Percentiles rank a stretch among this genome's conserved stretches.
phyloP scores from a whole-genome alignment of 2,329 filamentous ascomycete species.

The Epichloe uncinata region DNA sequence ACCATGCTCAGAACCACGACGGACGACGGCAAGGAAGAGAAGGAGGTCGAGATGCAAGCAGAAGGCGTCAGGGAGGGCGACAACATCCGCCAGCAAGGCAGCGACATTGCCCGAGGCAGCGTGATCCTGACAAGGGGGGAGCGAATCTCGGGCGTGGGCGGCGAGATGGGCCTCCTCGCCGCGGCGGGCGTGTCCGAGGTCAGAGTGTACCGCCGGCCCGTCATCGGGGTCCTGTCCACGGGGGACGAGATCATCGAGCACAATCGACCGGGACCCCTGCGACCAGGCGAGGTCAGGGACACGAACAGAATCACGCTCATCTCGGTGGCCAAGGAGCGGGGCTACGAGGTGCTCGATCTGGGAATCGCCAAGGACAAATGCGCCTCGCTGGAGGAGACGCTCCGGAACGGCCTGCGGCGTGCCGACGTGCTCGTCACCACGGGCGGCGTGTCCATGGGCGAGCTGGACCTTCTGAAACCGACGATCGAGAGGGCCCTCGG shows the following conservation, averaged over 20 bases:
- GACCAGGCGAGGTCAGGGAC: slow-evolving; percentile 77
- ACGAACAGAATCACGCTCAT: slow-evolving; percentile 84
- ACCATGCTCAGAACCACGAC: slow-evolving; percentile 65
- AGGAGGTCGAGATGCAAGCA: slow-evolving; percentile 74
- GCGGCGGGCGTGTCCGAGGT: slow-evolving; percentile 66
- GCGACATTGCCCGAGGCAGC: slow-evolving; percentile 60
- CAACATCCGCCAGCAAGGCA: slow-evolving; percentile 84
- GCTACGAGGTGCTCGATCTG: slow-evolving; percentile 70
- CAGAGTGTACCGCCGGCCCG: slow-evolving; percentile 58
- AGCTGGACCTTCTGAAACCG: slow-evolving; percentile 90
- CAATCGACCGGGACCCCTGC: slow-evolving; percentile 45
- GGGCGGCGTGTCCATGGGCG: slow-evolving; percentile 94
- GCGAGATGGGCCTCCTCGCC: slow-evolving; percentile 81
- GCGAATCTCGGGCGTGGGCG: slow-evolving; percentile 72
- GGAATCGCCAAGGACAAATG: slow-evolving; percentile 70
- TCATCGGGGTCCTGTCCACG: slow-evolving; percentile 80
- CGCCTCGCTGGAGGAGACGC: slow-evolving; percentile 58
- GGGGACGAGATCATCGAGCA: slow-evolving; percentile 87
- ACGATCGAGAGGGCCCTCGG: slow-evolving; percentile 84
- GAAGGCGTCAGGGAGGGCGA: slow-evolving; percentile 62
- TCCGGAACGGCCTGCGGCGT: slow-evolving; percentile 60
- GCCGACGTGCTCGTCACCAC: slow-evolving; percentile 82
- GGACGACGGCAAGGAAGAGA: slow-evolving; percentile 71
- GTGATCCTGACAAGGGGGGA: slow-evolving; percentile 70
- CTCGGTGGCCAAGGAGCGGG: slow-evolving; percentile 59